Conservation (phyloP, 331 rosid genomes). For the Cucumis variabilis region DNA sequence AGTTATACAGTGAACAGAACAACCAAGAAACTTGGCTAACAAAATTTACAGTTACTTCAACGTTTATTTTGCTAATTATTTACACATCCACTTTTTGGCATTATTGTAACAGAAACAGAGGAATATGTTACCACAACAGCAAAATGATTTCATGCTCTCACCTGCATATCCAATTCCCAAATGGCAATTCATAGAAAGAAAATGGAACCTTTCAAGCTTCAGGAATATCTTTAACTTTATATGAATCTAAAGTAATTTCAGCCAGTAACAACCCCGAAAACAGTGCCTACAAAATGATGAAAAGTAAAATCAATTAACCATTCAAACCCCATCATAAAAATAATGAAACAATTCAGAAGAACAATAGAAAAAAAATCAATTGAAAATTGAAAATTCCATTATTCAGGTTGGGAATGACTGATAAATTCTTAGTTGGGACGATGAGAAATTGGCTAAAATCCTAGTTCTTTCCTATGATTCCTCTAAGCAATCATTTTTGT, state of each 20-base stretch:
- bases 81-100: constrained; percentile 2
- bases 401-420: too few relatives aligned
- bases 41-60: constrained; percentile 26
- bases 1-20: constrained; percentile 8
- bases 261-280: constrained; percentile 57
- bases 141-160: constrained; percentile 5
- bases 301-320: not conserved
- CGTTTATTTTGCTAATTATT: constrained; percentile 12
- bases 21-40: constrained; percentile 27
- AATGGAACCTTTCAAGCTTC: constrained; percentile 31
- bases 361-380: too few relatives aligned
- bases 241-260: constrained; percentile 56
- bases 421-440: too few relatives aligned
- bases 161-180: constrained; percentile 22
- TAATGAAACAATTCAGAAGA: not conserved
- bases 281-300: constrained; percentile 47
- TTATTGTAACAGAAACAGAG: constrained; percentile 25
- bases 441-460: too few relatives aligned
- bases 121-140: constrained; percentile 2
- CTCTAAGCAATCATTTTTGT: too few relatives aligned
- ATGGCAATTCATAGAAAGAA: constrained; percentile 19
- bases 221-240: constrained; percentile 39
- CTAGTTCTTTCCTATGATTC: too few relatives aligned
- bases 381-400: too few relatives aligned
- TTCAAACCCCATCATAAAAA: not conserved